Evolutionary conservation across 805 yeast genomes (phyloP), one percentile per base, ranked within the genome.

Genomic region (Candida alai): DNA sequence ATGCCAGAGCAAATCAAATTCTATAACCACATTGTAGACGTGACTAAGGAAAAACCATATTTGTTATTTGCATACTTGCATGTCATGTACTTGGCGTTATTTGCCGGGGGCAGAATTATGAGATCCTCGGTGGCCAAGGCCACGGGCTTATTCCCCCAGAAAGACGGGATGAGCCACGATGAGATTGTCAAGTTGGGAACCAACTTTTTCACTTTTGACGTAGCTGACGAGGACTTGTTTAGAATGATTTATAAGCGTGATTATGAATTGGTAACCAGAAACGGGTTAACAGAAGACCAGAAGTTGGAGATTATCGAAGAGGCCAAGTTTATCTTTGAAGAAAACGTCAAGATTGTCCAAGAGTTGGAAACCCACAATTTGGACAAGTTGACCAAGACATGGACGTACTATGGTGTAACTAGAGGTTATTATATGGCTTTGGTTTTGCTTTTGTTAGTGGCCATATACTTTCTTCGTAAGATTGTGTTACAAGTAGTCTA

Each of bases 31-130:
- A 82, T 85, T 36, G 59, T 65, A 24, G 53, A 60, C 30, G 69
- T 68, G 6, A 72, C 82, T 22, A 51, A 51, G 27, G 78, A 72
- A 28, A 79, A 80, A 49, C 95, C 95, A 6, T 75, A 82, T 45
- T 57, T 84, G 14, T 57, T 85, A 23, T 64, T 85, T 30, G 93
- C 95, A 4, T 85, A 85, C 56, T 76, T 86, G 64, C 95, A 85
- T 54, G 93, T 84, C 30, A 71, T 85, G 76, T 85, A 85, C 58
- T 62, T 85, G 51, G 95, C 93, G 0, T 69, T 85, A 32, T 85
- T 85, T 62, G 95, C 95, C 2, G 95, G 95, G 32, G 95, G 94
- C 12, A 68, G 79, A 42, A 67, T 85, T 21, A 70, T 86, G 76
- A 65, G 80, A 40, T 78, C 88, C 0, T 73, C 78, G 12, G 58